Evolutionary conservation across 768 basidiomycete genomes (phyloP).

Genomic region (Mycena kentingensis): DNA sequence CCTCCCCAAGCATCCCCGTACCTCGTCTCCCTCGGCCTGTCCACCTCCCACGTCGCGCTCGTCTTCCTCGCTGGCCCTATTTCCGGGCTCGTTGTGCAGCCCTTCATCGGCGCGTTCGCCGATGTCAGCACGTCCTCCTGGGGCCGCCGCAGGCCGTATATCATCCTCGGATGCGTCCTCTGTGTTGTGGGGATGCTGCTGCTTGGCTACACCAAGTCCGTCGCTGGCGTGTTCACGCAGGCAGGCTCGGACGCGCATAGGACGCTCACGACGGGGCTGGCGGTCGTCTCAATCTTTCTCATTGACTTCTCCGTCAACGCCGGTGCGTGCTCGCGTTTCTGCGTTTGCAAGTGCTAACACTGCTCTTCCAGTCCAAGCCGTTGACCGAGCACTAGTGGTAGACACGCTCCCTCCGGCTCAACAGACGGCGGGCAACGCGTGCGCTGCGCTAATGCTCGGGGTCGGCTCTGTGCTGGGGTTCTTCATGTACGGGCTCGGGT

Average conservation of each 20-base stretch:
- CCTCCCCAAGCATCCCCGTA: conserved; percentile 68
- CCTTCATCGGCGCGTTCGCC: conserved; percentile 73
- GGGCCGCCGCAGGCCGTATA: conserved; percentile 85
- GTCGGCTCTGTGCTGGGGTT: conserved; percentile 86
- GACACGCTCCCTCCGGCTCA: conserved; percentile 74
- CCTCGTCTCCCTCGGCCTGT: conserved; percentile 85
- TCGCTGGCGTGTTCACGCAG: conserved; percentile 54
- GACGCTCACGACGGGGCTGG: conserved; percentile 70
- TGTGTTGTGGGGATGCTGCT: conserved; percentile 77
- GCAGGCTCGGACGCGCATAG: conserved; percentile 48
- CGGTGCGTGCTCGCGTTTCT: conserved; percentile 30
- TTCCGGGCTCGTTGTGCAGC: conserved; percentile 89
- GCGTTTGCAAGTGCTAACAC: conserved; percentile 1
- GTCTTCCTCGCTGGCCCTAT: conserved; percentile 93
- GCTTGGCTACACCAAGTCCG: conserved; percentile 76
- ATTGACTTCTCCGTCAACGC: conserved; percentile 64
- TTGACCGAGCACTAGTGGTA: conserved; percentile 88
- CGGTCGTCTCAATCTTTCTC: conserved; percentile 55
- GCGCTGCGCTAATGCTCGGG: conserved; percentile 93
- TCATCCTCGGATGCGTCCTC: conserved; percentile 66
- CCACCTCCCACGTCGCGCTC: conserved; percentile 84
- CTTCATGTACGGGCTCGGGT: conserved; percentile 70
- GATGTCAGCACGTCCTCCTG: conserved; percentile 83
- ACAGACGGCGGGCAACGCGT: conserved; percentile 89
- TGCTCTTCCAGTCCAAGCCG: conserved; percentile 67